Evolutionary conservation across 192 early-diverging fungal genomes (phyloP).

Genomic region (Coemansia sp.): DNA sequence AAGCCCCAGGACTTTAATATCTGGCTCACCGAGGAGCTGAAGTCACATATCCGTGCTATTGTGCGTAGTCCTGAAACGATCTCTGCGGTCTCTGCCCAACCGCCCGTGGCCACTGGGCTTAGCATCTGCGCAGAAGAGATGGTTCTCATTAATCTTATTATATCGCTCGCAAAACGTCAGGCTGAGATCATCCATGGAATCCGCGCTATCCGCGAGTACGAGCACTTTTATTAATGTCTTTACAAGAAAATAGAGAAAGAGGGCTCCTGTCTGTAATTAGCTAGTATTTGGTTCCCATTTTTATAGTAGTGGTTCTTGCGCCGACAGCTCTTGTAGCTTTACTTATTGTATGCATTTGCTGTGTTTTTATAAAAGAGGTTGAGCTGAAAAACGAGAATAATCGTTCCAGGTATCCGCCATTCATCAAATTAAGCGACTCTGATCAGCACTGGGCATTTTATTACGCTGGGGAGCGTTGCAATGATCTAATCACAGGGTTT

Average conservation of each 20-base stretch:
- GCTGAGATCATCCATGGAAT: conserved; percentile 49
- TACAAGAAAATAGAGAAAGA: background rate
- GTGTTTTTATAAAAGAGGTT: background rate
- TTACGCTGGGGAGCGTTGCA: too few species aligned
- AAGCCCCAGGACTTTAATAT: conserved; percentile 29
- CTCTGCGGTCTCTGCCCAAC: conserved; percentile 28
- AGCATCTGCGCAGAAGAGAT: conserved; percentile 46
- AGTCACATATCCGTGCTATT: conserved; percentile 41
- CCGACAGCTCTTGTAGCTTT: background rate
- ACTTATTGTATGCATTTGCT: background rate
- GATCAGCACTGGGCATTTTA: too few species aligned
- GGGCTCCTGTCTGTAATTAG: background rate
- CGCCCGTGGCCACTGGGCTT: conserved; percentile 39
- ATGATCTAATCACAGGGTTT: too few species aligned
- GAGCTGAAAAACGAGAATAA: too few species aligned
- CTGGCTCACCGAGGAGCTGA: conserved; percentile 46
- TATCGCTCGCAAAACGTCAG: conserved; percentile 48
- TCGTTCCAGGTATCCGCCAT: too few species aligned
- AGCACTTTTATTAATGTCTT: background rate
- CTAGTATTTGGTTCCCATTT: background rate
- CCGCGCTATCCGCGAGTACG: conserved; percentile 47
- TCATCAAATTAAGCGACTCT: too few species aligned
- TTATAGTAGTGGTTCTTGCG: background rate
- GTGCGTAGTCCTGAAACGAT: conserved; percentile 32
- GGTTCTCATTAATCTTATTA: conserved; percentile 44